Evolutionary conservation across 129 eudicot genomes (phyloP).

Genomic region (Daucus carota): DNA sequence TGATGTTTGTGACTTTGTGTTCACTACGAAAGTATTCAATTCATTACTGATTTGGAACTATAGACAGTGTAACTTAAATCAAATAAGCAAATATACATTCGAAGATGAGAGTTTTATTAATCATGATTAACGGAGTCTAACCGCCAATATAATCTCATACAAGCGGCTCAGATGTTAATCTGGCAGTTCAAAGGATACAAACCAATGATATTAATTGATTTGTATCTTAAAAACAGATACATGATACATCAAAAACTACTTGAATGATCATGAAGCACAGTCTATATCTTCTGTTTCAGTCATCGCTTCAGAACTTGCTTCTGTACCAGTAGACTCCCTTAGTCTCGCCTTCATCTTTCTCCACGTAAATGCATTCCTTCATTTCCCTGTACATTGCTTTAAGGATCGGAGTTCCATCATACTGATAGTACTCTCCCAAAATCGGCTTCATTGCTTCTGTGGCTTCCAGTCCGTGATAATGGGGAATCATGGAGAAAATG

Average conservation of each 20-base stretch:
- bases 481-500: slow-evolving; percentile 35
- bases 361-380: slow-evolving; percentile 32
- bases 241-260: background rate
- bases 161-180: too few species aligned
- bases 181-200: background rate
- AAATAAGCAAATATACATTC: background rate
- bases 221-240: background rate
- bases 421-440: slow-evolving; percentile 32
- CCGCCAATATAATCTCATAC: background rate
- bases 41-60: too few species aligned
- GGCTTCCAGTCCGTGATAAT: slow-evolving; percentile 34
- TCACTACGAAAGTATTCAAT: too few species aligned
- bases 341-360: slow-evolving; percentile 26
- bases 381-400: slow-evolving; percentile 34
- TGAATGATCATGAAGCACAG: background rate
- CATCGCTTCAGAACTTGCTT: background rate
- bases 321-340: slow-evolving; percentile 35
- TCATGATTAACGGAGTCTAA: background rate
- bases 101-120: background rate
- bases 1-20: background rate
- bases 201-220: background rate
- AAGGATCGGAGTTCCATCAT: slow-evolving; percentile 32
- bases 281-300: background rate
- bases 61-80: background rate
- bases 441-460: slow-evolving; percentile 35